Percentiles rank a stretch among this genome's conserved stretches.
Evolutionary conservation across 345 rosid species (phyloP).

Genomic region (Eucalyptus pumila): DNA sequence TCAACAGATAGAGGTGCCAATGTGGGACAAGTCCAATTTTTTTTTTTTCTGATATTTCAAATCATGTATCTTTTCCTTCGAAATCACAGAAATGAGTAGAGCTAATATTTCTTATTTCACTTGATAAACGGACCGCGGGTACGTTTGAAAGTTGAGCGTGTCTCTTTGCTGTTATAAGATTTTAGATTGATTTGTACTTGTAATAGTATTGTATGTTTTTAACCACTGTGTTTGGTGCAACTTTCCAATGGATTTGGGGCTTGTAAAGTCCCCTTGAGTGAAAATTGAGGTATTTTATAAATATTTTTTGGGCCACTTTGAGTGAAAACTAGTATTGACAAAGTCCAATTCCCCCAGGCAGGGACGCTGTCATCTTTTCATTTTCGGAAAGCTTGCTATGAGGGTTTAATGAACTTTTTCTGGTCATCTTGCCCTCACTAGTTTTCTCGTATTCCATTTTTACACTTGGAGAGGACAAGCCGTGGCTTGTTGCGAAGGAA

Average conservation of each 20-base stretch:
- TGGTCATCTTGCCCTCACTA: background rate
- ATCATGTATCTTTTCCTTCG: background rate
- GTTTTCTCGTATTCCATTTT: background rate
- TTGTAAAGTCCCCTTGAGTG: background rate
- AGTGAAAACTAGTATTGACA: background rate
- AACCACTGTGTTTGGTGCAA: fast-evolving
- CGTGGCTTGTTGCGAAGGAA: background rate
- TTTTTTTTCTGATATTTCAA: background rate
- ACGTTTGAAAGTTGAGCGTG: background rate
- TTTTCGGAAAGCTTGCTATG: background rate
- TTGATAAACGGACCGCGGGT: background rate
- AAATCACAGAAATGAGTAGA: background rate
- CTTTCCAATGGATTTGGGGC: background rate
- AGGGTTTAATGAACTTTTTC: background rate
- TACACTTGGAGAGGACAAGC: background rate
- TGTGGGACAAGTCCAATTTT: background rate
- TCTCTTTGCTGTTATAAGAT: background rate
- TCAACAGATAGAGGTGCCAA: background rate
- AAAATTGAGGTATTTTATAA: background rate
- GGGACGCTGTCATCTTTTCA: background rate
- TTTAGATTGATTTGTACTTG: background rate
- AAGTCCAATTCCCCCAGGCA: background rate
- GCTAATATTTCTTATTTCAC: background rate
- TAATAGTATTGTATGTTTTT: background rate
- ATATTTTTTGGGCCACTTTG: background rate